These are phyloP conservation scores for Tetrahymena malaccensis DNA, from an alignment of 73 alveolate genomes.

Conservation along the genomic window DNA sequence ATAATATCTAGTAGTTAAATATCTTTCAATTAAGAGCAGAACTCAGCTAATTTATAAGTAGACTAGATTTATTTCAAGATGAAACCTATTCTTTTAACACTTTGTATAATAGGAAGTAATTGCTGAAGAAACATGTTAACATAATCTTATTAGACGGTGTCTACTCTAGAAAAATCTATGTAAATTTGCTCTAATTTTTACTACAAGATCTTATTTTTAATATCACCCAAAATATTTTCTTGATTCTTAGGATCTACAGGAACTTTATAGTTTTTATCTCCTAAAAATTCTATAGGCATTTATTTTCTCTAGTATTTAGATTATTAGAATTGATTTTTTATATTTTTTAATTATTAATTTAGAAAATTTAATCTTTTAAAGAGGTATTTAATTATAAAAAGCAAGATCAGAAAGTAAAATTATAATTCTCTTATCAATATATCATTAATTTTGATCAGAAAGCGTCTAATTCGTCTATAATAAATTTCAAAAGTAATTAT, in stretches of 20 bases:
- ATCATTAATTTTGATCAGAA: background rate
- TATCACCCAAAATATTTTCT: background rate
- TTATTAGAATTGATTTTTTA: background rate
- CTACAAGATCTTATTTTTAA: background rate
- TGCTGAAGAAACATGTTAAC: background rate
- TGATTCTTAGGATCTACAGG: background rate
- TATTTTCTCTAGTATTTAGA: background rate
- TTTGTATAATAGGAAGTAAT: background rate
- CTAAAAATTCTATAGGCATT: background rate
- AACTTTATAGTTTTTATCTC: background rate
- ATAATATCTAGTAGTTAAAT: background rate
- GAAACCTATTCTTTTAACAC: background rate
- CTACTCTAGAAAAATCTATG: background rate
- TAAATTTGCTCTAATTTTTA: background rate
- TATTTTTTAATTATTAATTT: background rate
- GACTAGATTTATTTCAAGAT: background rate
- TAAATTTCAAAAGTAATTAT: no score
- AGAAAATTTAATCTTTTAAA: no score
- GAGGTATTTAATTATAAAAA: no score
- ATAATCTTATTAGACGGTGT: background rate
- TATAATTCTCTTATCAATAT: no score
- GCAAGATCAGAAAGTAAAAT: no score
- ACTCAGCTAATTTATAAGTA: background rate
- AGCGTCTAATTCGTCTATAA: no score
- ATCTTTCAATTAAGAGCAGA: background rate